Conservation (phyloP, 257 asterid genomes). For the Paulownia fortunei region DNA sequence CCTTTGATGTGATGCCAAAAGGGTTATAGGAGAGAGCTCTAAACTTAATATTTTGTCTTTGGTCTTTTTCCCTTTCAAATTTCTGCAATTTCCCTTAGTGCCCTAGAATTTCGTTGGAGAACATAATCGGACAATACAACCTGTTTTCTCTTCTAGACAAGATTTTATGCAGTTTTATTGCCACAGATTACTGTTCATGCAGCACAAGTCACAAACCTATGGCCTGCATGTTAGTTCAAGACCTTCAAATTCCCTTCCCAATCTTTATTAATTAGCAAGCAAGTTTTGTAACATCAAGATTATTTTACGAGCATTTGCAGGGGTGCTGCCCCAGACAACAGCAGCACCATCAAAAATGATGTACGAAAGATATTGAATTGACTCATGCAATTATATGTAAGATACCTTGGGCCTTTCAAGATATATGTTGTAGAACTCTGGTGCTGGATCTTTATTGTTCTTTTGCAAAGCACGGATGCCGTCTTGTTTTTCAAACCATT, state of each 20-base stretch:
- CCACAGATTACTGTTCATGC: not conserved
- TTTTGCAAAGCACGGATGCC: constrained; percentile 96
- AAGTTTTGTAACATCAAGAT: not conserved
- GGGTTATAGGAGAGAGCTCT: not conserved
- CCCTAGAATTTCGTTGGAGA: no score
- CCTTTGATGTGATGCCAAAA: not conserved
- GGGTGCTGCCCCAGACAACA: not conserved
- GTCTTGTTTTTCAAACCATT: constrained; percentile 99
- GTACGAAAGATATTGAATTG: constrained; percentile 5
- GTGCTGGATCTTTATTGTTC: constrained; percentile 91
- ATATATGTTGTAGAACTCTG: constrained; percentile 96
- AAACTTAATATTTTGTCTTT: not conserved
- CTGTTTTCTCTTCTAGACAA: not conserved
- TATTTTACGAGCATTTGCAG: not conserved
- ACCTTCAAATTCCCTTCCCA: not conserved
- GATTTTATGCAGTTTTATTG: not conserved
- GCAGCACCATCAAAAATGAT: constrained; percentile 23
- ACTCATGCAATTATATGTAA: constrained; percentile 18
- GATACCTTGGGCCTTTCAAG: constrained; percentile 98
- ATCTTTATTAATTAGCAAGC: not conserved
- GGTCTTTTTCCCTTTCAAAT: not conserved
- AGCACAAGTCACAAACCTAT: constrained; percentile 8
- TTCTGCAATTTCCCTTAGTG: not conserved
- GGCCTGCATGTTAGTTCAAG: not conserved
- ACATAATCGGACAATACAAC: not conserved